These are phyloP conservation scores for Coprinopsis marcescibilis DNA, from an alignment of 768 basidiomycete species.

Conservation along the genomic window DNA sequence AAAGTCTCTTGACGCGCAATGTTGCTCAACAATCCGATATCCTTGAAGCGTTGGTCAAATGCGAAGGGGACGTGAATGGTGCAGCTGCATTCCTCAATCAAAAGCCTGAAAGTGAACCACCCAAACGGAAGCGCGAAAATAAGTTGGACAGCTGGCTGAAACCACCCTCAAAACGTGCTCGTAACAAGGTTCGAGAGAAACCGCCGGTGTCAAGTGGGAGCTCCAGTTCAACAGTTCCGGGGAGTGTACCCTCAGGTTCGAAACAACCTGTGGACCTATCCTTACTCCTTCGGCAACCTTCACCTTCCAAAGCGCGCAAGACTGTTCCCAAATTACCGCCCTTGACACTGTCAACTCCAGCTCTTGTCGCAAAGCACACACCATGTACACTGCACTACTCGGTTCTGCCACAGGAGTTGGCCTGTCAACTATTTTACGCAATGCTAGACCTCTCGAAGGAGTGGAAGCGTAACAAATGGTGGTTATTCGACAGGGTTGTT, in stretches of 20 bases:
- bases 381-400: slow-evolving; percentile 72
- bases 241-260: slow-evolving; percentile 1
- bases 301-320: slow-evolving; percentile 24
- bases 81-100: slow-evolving; percentile 32
- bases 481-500: slow-evolving; percentile 75
- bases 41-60: slow-evolving; percentile 52
- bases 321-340: slow-evolving; percentile 43
- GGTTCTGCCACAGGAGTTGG: slow-evolving; percentile 68
- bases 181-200: not conserved
- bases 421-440: slow-evolving; percentile 66
- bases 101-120: slow-evolving; percentile 26
- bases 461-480: slow-evolving; percentile 80
- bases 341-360: slow-evolving; percentile 54
- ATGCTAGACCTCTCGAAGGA: slow-evolving; percentile 56
- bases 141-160: slow-evolving; percentile 56
- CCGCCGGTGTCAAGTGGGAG: not conserved
- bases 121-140: slow-evolving; percentile 35
- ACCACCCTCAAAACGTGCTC: slow-evolving; percentile 17
- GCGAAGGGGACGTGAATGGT: slow-evolving; percentile 49
- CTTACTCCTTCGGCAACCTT: slow-evolving; percentile 42
- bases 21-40: slow-evolving; percentile 31
- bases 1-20: slow-evolving; percentile 43
- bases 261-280: slow-evolving; percentile 42
- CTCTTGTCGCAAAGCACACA: slow-evolving; percentile 60
- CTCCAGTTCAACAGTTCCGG: slow-evolving; percentile 12